Evolutionary conservation across 805 yeast species (phyloP), one percentile per base, ranked within the genome.

Genomic region (Starmerella floris): DNA sequence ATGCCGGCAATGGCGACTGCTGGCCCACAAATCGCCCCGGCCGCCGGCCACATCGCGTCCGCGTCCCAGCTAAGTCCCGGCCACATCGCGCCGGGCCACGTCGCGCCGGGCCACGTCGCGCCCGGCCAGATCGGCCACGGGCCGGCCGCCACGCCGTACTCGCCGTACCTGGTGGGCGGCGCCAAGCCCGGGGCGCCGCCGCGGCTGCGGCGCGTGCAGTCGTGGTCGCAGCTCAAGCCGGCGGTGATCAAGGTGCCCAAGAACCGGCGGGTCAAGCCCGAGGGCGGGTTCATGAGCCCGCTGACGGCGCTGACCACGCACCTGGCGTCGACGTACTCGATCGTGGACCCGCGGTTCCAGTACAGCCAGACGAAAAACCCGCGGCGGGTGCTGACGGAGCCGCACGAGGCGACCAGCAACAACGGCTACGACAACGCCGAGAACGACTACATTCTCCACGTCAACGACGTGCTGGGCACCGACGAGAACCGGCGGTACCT

Each of bases 361-460:
- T 91, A 91, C 60, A 79, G 79, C 51, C 74, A 83, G 16, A 71
- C 84, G 2, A 77, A 83, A 45, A 91, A 91, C 57, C 99, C 98
- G 3, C 76, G 83, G 47, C 67, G 98, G 43, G 95, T 85, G 2
- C 65, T 91, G 34, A 93, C 98, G 0, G 88, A 91, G 58, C 96
- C 96, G 2, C 75, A 77, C 58, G 93, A 84, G 54, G 91, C 88
- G 0, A 73, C 71, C 45, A 70, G 66, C 45, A 84, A 85, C 58
- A 77, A 81, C 55, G 96, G 96, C 6, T 73, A 56, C 56, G 98
- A 91, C 62, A 91, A 91, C 59, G 79, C 76, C 49, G 85, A 84
- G 43, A 75, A 81, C 58, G 95, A 91, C 62, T 88, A 87, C 57
- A 88, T 91, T 43, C 64, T 93, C 17, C 88, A 85, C 52, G 98